Evolutionary conservation across 257 asterid genomes (phyloP), one percentile per base, ranked within the genome.

Genomic region (Solanum virginianum): DNA sequence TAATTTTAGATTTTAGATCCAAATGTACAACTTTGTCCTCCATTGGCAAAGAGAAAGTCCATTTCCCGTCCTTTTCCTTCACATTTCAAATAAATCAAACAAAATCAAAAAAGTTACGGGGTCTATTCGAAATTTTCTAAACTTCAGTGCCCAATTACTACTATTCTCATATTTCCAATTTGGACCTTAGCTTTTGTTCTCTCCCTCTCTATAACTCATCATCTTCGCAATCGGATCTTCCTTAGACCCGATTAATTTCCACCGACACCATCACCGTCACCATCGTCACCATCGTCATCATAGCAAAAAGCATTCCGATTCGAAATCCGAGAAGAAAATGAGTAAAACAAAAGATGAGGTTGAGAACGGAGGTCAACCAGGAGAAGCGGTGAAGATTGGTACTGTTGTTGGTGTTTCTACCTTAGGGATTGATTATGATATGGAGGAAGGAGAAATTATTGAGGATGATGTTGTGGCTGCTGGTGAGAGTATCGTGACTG

Each of bases 381-480:
- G 74, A 71, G 89, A 82, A 82, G 90, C 87, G 60, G 68, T 71
- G 60, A 15, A 15, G 49, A 80, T 68, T 68, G 92, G 88, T 51
- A 88, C 85, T 85, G 92, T 86, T 69, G 70, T 80, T 82, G 84
- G 47, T 32, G 92, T 88, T 41, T 79, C 89, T 80, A 89, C 86
- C 24, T 85, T 90, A 16, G 94, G 92, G 85, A 89, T 92, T 49
- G 93, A 93, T 94, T 96, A 94, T 85, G 98, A 96, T 81, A 93
- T 95, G 97, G 99, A 96, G 90, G 99, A 96, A 92, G 99, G 99
- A 17, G 99, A 96, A 89, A 96, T 96, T 86, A 83, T 96, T 85
- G 99, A 94, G 86, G 98, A 93, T 56, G 94, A 85, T 81, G 15
- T 68, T 22, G 47, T n/a, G 14, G 66, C 65, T 6, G 81, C 84